phyloP scores from a whole-genome alignment of 1,284 basidiomycete genomes.

The Trichosporon asahii region DNA sequence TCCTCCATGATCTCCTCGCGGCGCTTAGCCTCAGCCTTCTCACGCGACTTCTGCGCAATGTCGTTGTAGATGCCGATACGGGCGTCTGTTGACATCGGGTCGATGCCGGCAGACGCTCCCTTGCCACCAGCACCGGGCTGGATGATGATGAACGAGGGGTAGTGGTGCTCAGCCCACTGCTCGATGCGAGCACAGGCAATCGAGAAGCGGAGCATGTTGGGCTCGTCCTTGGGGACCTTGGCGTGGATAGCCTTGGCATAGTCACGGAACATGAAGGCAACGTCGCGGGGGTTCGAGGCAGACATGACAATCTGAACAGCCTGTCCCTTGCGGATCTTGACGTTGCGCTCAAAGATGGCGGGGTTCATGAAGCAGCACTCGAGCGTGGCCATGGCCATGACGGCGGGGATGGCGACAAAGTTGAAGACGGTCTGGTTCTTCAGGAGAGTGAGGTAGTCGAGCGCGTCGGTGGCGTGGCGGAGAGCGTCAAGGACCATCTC shows the following conservation, averaged over 20 bases:
- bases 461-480: conserved; percentile 73
- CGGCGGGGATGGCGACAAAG: conserved; percentile 92
- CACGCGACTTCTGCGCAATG: conserved; percentile 34
- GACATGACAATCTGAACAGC: conserved; percentile 83
- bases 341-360: conserved; percentile 80
- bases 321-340: conserved; percentile 92
- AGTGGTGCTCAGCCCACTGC: conserved; percentile 84
- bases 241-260: conserved; percentile 79
- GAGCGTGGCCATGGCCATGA: conserved; percentile 93
- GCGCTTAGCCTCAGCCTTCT: conserved; percentile 28
- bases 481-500: conserved; percentile 89
- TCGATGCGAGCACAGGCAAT: conserved; percentile 85
- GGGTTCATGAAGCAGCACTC: conserved; percentile 90
- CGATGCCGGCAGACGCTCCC: conserved; percentile 44
- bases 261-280: conserved; percentile 80
- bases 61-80: conserved; percentile 51
- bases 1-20: conserved; percentile 38
- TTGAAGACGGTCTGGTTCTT: conserved; percentile 92
- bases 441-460: conserved; percentile 86
- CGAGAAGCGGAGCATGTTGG: conserved; percentile 76
- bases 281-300: conserved; percentile 87
- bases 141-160: conserved; percentile 74
- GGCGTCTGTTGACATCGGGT: conserved; percentile 58
- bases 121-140: conserved; percentile 36
- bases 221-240: conserved; percentile 74